A percentile compares a stretch with the other conserved stretches of the same genome.
phyloP scores from a whole-genome alignment of 2,329 filamentous ascomycete genomes.

The Colletotrichum spinosum region DNA sequence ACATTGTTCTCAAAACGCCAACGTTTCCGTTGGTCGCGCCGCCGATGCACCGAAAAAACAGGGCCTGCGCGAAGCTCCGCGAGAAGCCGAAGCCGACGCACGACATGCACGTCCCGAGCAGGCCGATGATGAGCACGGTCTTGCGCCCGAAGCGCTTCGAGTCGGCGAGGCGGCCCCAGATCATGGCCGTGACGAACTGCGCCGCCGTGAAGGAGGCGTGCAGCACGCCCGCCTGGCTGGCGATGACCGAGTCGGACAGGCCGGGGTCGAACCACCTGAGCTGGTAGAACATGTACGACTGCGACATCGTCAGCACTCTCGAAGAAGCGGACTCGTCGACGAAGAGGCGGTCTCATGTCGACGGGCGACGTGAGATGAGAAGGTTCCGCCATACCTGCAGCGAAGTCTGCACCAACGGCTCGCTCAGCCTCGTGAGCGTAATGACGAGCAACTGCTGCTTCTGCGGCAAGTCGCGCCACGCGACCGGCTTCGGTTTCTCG shows the following conservation, averaged over 20 bases:
- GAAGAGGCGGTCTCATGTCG: background rate
- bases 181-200: conserved; percentile 84
- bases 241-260: conserved; percentile 72
- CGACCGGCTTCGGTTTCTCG: conserved; percentile 58
- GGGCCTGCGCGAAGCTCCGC: conserved; percentile 70
- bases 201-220: conserved; percentile 84
- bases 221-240: conserved; percentile 81
- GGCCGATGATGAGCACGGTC: conserved; percentile 79
- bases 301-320: background rate
- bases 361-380: conserved; percentile 37
- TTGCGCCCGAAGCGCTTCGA: conserved; percentile 77
- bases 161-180: conserved; percentile 81
- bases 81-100: conserved; percentile 80
- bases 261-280: conserved; percentile 78
- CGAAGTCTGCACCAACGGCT: conserved; percentile 84
- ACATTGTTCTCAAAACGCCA: conserved; percentile 74
- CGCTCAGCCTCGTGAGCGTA: conserved; percentile 81
- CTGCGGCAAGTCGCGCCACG: conserved; percentile 79
- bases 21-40: conserved; percentile 66
- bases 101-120: conserved; percentile 74
- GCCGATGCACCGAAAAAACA: conserved; percentile 74
- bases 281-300: conserved; percentile 87
- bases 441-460: conserved; percentile 84
- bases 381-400: conserved; percentile 54
- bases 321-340: background rate